Evolutionary conservation across 371 early-diverging fungal species (phyloP).

Genomic region (Dinochytrium kinnereticum): DNA sequence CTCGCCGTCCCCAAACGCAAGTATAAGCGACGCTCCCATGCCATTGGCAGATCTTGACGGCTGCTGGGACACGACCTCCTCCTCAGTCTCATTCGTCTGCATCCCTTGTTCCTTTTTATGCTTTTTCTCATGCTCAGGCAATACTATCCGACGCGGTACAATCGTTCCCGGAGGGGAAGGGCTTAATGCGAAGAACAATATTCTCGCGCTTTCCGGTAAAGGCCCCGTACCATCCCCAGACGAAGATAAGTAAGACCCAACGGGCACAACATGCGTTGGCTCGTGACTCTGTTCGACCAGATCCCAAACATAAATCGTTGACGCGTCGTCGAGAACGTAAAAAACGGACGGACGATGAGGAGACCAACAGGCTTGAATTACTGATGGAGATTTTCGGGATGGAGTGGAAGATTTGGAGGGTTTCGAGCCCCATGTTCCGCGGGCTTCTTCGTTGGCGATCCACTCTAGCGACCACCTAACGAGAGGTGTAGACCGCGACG

Average conservation of each 20-base stretch:
- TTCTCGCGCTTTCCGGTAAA: neutral
- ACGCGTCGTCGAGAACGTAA: constrained; percentile 40
- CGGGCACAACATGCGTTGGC: constrained; percentile 22
- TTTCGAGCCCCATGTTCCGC: neutral
- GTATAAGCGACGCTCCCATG: constrained; percentile 26
- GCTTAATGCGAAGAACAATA: constrained; percentile 21
- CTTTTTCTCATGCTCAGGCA: too few relatives aligned
- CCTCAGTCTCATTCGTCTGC: neutral
- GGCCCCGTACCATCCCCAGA: neutral
- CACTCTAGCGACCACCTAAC: neutral
- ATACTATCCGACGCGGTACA: neutral
- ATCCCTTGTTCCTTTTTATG: neutral
- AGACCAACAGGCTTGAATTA: constrained; percentile 41
- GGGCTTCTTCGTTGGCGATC: neutral
- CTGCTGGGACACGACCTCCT: constrained; percentile 3
- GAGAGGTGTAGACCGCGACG: constrained; percentile 8
- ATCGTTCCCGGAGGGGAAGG: constrained; percentile 21
- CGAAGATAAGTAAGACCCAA: neutral
- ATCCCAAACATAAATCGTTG: constrained; percentile 46
- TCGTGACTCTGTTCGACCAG: constrained; percentile 35
- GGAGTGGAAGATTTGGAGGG: neutral
- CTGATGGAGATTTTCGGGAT: neutral
- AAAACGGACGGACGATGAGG: constrained; percentile 50
- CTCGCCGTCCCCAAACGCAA: constrained; percentile 36
- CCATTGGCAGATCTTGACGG: constrained; percentile 4